Conservation (phyloP, 1,284 basidiomycete genomes). For the Ganoderma lingzhi region DNA sequence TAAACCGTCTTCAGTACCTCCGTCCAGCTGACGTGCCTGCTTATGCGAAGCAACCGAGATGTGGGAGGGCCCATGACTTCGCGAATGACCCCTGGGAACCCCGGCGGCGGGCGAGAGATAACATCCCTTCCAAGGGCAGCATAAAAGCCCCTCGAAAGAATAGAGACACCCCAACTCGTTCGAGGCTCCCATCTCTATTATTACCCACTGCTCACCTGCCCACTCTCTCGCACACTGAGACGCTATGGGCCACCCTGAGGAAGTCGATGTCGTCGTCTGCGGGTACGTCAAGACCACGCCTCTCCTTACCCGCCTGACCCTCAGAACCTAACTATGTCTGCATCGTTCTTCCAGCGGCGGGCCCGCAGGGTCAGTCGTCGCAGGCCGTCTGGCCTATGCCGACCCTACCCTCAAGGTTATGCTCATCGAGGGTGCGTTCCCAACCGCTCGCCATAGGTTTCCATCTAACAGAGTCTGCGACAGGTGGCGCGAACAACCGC, state of each 20-base stretch:
- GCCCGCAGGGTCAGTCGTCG: constrained; percentile 73
- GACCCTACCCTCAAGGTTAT: constrained; percentile 78
- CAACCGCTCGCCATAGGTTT: no score
- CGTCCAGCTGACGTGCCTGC: constrained; percentile 31
- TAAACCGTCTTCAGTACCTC: constrained; percentile 30
- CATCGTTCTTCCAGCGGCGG: constrained; percentile 58
- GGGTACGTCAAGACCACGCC: constrained; percentile 44
- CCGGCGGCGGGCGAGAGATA: constrained; percentile 30
- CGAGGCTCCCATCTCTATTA: constrained; percentile 35
- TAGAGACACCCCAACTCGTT: constrained; percentile 29
- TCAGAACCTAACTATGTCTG: constrained; percentile 20
- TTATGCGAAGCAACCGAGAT: constrained; percentile 22
- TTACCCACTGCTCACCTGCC: constrained; percentile 33
- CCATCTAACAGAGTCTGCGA: no score
- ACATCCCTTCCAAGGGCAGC: constrained; percentile 19
- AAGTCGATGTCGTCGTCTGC: constrained; percentile 77
- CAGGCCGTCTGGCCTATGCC: constrained; percentile 73
- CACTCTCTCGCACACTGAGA: constrained; percentile 18
- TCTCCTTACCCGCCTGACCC: neutral
- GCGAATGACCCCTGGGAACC: constrained; percentile 33
- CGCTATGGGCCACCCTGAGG: constrained; percentile 64
- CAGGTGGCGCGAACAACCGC: constrained; percentile 73
- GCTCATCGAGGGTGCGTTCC: constrained; percentile 70
- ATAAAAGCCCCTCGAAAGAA: constrained; percentile 34
- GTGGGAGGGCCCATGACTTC: constrained; percentile 36